Conservation (phyloP, 2,329 filamentous ascomycete genomes). For the Colletotrichum tanaceti region DNA sequence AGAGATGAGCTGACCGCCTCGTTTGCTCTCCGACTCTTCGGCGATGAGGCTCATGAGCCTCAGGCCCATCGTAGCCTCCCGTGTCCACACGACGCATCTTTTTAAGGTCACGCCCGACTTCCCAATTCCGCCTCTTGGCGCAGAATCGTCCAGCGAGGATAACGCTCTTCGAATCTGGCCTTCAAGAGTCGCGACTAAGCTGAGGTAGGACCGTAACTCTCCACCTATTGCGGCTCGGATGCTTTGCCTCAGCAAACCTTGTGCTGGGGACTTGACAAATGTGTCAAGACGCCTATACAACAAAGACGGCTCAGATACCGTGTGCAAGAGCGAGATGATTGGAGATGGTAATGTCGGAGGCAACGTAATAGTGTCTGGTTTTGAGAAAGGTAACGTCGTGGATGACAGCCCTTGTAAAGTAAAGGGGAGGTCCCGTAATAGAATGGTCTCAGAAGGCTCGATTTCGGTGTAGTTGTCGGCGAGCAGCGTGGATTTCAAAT, state of each 20-base stretch:
- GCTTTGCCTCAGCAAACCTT: slow-evolving; percentile 91
- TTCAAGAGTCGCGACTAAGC: slow-evolving; percentile 90
- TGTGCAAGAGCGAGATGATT: slow-evolving; percentile 86
- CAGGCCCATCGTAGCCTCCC: slow-evolving; percentile 95
- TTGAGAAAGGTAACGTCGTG: slow-evolving; percentile 81
- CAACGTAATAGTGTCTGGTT: slow-evolving; percentile 76
- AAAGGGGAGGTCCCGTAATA: slow-evolving; percentile 87
- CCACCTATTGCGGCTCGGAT: slow-evolving; percentile 85
- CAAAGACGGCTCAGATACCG: slow-evolving; percentile 91
- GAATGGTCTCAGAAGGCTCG: slow-evolving; percentile 71
- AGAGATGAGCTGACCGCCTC: slow-evolving; percentile 91
- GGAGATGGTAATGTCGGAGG: slow-evolving; percentile 85
- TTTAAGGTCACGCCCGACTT: slow-evolving; percentile 94
- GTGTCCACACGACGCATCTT: slow-evolving; percentile 95
- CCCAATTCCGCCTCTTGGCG: slow-evolving; percentile 77
- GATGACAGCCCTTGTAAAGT: slow-evolving; percentile 94
- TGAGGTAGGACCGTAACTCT: slow-evolving; percentile 90
- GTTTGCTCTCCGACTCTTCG: slow-evolving; percentile 84
- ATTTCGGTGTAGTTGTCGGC: slow-evolving; percentile 68
- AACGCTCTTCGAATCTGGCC: slow-evolving; percentile 89
- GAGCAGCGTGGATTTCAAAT: slow-evolving; percentile 67
- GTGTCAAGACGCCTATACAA: slow-evolving; percentile 83
- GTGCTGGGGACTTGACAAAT: slow-evolving; percentile 84
- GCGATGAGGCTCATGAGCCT: slow-evolving; percentile 94
- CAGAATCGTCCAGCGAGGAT: slow-evolving; percentile 75